Evolutionary conservation across 108 stramenopile species (phyloP).

Genomic region (Cyclotella sp.): DNA sequence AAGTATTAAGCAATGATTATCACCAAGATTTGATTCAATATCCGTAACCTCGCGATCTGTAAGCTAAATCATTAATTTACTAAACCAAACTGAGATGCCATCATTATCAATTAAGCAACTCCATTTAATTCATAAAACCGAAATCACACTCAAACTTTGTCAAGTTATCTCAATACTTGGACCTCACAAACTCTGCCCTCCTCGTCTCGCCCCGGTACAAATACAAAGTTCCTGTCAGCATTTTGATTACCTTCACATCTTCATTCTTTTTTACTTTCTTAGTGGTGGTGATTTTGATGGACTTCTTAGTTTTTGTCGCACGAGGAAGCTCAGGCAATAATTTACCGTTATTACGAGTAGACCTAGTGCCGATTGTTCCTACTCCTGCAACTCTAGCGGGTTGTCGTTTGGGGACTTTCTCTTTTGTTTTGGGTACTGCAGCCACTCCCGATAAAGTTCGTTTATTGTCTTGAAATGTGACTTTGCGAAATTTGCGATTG

Average conservation of each 20-base stretch:
- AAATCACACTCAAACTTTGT: background rate
- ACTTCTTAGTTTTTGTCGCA: conserved; percentile 26
- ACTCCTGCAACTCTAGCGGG: conserved; percentile 4
- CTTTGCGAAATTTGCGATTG: conserved; percentile 14
- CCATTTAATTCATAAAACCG: too few relatives aligned
- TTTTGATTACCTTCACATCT: conserved; percentile 58
- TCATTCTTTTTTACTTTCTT: conserved; percentile 52
- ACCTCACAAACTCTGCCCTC: conserved; percentile 69
- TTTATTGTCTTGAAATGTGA: conserved; percentile 33
- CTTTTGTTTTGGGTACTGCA: conserved; percentile 15
- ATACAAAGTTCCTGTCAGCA: conserved; percentile 72
- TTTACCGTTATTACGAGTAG: conserved; percentile 19
- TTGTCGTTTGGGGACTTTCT: background rate
- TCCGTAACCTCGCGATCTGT: too few relatives aligned
- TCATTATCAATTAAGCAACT: too few relatives aligned
- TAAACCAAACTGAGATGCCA: too few relatives aligned
- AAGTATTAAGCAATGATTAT: too few relatives aligned
- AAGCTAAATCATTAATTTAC: too few relatives aligned
- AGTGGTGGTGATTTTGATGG: conserved; percentile 5
- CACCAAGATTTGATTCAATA: too few relatives aligned
- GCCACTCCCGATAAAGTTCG: conserved; percentile 48
- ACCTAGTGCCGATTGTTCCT: conserved; percentile 28
- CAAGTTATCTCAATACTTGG: conserved; percentile 35
- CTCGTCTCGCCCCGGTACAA: conserved; percentile 67
- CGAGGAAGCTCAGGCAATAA: conserved; percentile 4